Conservation (phyloP, 23 red algal genomes). For the Gracilaria gracilis region DNA sequence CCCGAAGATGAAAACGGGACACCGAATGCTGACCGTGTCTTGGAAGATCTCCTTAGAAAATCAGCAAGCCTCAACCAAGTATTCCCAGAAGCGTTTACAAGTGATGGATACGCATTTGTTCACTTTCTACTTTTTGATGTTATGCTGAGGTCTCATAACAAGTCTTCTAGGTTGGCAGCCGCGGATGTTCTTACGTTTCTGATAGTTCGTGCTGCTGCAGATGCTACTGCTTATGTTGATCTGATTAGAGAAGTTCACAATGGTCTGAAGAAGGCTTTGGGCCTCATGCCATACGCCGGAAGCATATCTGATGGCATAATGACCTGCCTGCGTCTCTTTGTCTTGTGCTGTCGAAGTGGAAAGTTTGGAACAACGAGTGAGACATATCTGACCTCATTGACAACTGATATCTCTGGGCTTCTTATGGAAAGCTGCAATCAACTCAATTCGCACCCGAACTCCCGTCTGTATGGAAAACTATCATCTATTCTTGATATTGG, state of each 20-base stretch:
- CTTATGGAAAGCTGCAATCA: conserved; percentile 53
- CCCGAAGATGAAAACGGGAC: conserved; percentile 1
- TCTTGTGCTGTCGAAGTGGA: conserved; percentile 45
- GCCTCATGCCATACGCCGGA: conserved; percentile 58
- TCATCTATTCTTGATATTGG: conserved; percentile 55
- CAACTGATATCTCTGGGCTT: conserved; percentile 10
- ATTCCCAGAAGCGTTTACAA: not conserved
- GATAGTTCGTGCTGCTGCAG: conserved; percentile 21
- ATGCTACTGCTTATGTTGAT: not conserved
- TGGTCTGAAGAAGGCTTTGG: conserved; percentile 34
- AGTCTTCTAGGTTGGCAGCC: conserved; percentile 27
- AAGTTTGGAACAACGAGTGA: conserved; percentile 39
- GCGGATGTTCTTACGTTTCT: conserved; percentile 46
- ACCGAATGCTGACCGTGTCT: not conserved
- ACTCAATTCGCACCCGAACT: conserved; percentile 71
- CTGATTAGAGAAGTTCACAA: conserved; percentile 28
- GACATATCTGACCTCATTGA: conserved; percentile 6
- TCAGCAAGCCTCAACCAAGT: conserved; percentile 1
- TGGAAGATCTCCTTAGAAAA: conserved; percentile 12
- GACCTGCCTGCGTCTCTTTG: conserved; percentile 42
- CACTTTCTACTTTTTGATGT: conserved; percentile 54
- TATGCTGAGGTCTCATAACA: conserved; percentile 59
- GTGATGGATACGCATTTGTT: conserved; percentile 6
- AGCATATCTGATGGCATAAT: conserved; percentile 58
- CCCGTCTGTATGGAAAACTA: conserved; percentile 61